These are phyloP conservation scores for Coemansia sp. DNA, from an alignment of 192 early-diverging fungal genomes.

Conservation along the genomic window DNA sequence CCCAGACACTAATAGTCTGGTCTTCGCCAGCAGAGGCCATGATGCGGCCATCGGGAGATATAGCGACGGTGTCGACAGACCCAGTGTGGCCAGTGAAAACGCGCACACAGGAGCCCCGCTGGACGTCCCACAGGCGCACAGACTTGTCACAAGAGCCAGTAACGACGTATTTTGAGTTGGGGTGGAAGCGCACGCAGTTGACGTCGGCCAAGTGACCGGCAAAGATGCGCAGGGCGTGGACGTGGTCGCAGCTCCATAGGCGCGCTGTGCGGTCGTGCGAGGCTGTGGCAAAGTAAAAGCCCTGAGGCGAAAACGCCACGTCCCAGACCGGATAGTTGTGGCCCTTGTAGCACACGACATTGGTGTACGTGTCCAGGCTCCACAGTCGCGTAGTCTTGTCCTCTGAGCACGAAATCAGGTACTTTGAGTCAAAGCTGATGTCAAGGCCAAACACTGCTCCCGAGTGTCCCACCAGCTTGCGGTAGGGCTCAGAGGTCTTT, in stretches of 20 bases:
- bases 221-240: conserved; percentile 94
- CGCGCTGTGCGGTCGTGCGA: conserved; percentile 94
- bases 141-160: conserved; percentile 91
- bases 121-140: conserved; percentile 90
- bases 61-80: conserved; percentile 76
- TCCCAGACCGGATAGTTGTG: conserved; percentile 99
- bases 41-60: conserved; percentile 88
- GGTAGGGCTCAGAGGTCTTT: conserved; percentile 56
- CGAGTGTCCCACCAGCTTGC: conserved; percentile 82
- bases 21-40: conserved; percentile 84
- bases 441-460: conserved; percentile 86
- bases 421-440: conserved; percentile 82
- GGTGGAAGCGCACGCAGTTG: conserved; percentile 93
- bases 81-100: conserved; percentile 87
- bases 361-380: conserved; percentile 87
- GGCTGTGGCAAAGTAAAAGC: conserved; percentile 96
- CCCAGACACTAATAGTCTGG: conserved; percentile 80
- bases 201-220: conserved; percentile 98
- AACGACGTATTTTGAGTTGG: conserved; percentile 90
- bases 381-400: conserved; percentile 95
- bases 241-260: conserved; percentile 96
- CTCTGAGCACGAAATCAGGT: conserved; percentile 85
- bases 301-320: conserved; percentile 83
- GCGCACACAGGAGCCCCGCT: conserved; percentile 83
- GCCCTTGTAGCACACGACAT: conserved; percentile 93